A percentile compares a stretch with the other conserved stretches of the same genome.
These are phyloP conservation scores for Mangifera indica DNA, from an alignment of 345 rosid genomes.

Conservation along the genomic window DNA sequence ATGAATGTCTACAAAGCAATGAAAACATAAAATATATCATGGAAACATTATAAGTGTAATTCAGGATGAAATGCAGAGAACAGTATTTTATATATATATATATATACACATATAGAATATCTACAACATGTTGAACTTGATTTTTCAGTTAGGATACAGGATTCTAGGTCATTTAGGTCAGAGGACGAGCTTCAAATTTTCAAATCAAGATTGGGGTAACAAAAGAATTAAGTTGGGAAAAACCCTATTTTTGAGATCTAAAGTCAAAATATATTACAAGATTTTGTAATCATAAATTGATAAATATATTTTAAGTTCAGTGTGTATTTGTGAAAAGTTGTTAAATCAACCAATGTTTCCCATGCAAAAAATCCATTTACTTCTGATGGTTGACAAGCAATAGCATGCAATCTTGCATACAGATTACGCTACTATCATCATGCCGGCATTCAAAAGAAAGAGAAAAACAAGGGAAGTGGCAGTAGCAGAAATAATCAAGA, in stretches of 20 bases:
- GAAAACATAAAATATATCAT: not conserved
- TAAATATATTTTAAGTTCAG: not conserved
- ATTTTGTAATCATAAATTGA: not conserved
- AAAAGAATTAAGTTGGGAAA: not conserved
- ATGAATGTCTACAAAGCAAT: not conserved
- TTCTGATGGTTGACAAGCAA: not conserved
- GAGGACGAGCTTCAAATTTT: not conserved
- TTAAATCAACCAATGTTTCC: not conserved
- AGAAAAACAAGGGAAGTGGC: not conserved
- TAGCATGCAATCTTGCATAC: conserved; percentile 1
- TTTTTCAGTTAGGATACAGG: not conserved
- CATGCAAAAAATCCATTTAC: not conserved
- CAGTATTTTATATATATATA: too few relatives aligned
- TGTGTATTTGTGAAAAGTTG: not conserved
- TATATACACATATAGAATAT: too few relatives aligned
- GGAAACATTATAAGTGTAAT: not conserved
- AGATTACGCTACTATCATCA: not conserved
- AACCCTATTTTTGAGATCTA: not conserved
- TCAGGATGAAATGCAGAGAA: not conserved
- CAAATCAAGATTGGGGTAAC: not conserved
- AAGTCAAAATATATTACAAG: not conserved
- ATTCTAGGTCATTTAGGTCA: conserved; percentile 3
- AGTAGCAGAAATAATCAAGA: not conserved
- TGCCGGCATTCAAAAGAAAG: not conserved
- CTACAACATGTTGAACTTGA: not conserved